A percentile compares a stretch with the other conserved stretches of the same genome.
Evolutionary conservation across 768 basidiomycete species (phyloP).

Genomic region (Imleria badia): DNA sequence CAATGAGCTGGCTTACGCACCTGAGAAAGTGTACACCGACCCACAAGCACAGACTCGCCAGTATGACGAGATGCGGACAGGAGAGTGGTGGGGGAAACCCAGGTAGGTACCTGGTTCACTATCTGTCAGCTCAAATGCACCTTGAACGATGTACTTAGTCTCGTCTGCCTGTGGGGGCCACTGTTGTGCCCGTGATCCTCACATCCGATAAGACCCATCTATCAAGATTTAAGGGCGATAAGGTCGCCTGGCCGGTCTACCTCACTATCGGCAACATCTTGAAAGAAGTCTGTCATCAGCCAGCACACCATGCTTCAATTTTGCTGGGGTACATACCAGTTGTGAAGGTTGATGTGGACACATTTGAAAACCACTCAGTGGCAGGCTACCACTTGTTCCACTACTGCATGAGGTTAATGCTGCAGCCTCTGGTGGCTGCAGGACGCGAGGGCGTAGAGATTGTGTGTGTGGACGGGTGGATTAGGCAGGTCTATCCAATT

Average conservation of each 20-base stretch:
- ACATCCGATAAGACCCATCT: neutral
- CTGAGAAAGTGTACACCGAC: too few relatives aligned
- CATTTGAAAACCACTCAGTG: neutral
- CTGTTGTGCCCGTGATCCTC: too few relatives aligned
- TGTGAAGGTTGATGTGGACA: neutral
- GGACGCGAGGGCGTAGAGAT: neutral
- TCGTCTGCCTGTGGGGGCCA: too few relatives aligned
- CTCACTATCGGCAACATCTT: neutral
- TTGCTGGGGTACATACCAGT: neutral
- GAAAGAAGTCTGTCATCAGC: neutral
- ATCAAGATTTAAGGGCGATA: neutral
- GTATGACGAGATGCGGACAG: too few relatives aligned
- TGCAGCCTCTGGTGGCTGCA: neutral
- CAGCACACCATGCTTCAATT: neutral
- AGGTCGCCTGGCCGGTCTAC: neutral
- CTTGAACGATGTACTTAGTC: too few relatives aligned
- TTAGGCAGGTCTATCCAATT: neutral
- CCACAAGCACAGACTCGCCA: too few relatives aligned
- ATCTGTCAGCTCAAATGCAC: too few relatives aligned
- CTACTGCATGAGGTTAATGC: neutral
- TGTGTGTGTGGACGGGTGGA: neutral
- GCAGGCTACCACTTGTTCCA: neutral
- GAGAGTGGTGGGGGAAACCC: too few relatives aligned
- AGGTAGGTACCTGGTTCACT: too few relatives aligned
- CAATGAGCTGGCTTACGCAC: too few relatives aligned